Percentiles rank a stretch among this genome's conserved stretches.
Conservation (phyloP, 441 rosid species). For the Gossypium schwendimanii region DNA sequence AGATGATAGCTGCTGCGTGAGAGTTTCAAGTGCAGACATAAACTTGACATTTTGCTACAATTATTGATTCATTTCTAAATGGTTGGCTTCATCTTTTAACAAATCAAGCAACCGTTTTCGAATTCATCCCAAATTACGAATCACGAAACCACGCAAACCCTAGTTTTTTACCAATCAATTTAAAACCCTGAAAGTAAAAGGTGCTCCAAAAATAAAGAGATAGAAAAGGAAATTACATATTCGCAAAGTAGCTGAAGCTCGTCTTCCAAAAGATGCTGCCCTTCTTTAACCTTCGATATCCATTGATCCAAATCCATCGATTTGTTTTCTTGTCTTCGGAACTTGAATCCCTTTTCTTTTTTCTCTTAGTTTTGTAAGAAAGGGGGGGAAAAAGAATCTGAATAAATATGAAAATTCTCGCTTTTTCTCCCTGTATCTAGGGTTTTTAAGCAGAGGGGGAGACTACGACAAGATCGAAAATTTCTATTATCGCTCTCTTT, state of each 20-base stretch:
- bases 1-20: not conserved
- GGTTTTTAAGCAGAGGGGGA: slow-evolving; percentile 3
- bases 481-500: not conserved
- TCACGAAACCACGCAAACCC: slow-evolving; percentile 4
- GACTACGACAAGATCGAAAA: not conserved
- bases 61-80: slow-evolving; percentile 4
- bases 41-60: not conserved
- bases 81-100: not conserved
- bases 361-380: not conserved
- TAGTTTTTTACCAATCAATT: not conserved
- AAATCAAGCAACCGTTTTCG: slow-evolving; percentile 4
- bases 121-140: not conserved
- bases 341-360: not conserved
- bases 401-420: not conserved
- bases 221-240: slow-evolving; percentile 42
- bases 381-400: not conserved
- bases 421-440: slow-evolving; percentile 6
- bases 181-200: not conserved
- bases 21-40: not conserved
- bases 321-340: not conserved
- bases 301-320: slow-evolving; percentile 97
- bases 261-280: slow-evolving; percentile 89
- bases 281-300: slow-evolving; percentile 92
- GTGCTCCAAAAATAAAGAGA: not conserved
- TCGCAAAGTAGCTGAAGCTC: slow-evolving; percentile 99